These are phyloP conservation scores for Metarhizium anisopliae DNA, from an alignment of 2,329 filamentous ascomycete genomes.

Conservation along the genomic window DNA sequence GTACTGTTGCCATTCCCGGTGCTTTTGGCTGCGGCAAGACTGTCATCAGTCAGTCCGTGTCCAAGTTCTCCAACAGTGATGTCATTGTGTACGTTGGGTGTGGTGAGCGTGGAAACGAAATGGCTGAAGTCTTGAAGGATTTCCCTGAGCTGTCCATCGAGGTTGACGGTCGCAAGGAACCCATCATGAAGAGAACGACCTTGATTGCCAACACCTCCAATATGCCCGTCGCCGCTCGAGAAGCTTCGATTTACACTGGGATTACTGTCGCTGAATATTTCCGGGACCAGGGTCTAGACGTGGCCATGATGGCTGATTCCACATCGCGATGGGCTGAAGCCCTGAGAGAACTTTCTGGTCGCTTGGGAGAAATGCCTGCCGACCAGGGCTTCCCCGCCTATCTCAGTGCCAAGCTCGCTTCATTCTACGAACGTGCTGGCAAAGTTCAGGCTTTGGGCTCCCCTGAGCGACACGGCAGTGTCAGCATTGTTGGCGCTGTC, in stretches of 20 bases:
- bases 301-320: slow-evolving; percentile 99
- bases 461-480: slow-evolving; percentile 80
- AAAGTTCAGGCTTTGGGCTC: slow-evolving; percentile 79
- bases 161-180: slow-evolving; percentile 87
- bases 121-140: slow-evolving; percentile 99
- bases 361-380: slow-evolving; percentile 98
- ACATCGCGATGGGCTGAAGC: slow-evolving; percentile 98
- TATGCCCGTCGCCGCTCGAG: slow-evolving; percentile 97
- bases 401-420: slow-evolving; percentile 89
- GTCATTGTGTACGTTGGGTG: slow-evolving; percentile 94
- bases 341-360: slow-evolving; percentile 95
- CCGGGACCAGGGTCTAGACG: slow-evolving; percentile 90
- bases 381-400: slow-evolving; percentile 99
- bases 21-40: slow-evolving; percentile 99
- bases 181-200: slow-evolving; percentile 99
- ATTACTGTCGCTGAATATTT: slow-evolving; percentile 97
- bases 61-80: slow-evolving; percentile 99
- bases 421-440: slow-evolving; percentile 98
- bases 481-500: slow-evolving; percentile 96
- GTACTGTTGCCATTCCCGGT: slow-evolving; percentile 94
- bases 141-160: slow-evolving; percentile 97
- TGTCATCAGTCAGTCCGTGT: slow-evolving; percentile 96
- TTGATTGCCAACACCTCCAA: slow-evolving; percentile 99
- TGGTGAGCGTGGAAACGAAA: slow-evolving; percentile 95
- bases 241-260: slow-evolving; percentile 96